Evolutionary conservation across 345 rosid species (phyloP).

Genomic region (Sonneratia caseolaris): DNA sequence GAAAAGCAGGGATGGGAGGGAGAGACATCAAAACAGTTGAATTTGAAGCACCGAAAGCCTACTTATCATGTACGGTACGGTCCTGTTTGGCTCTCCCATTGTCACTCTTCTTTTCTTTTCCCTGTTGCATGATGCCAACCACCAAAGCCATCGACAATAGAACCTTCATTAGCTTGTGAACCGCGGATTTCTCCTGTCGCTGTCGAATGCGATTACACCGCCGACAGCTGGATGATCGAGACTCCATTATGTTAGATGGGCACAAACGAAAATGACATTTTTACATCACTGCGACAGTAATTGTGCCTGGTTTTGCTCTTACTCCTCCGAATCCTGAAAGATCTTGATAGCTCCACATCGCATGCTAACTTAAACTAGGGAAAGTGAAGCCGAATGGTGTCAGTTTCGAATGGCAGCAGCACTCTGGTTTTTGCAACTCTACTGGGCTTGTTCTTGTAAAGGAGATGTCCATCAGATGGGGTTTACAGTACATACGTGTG

Average conservation of each 20-base stretch:
- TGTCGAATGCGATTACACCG: not conserved
- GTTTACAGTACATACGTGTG: too few species aligned
- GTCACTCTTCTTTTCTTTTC: not conserved
- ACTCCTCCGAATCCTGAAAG: not conserved
- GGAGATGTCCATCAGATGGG: too few species aligned
- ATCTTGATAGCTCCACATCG: not conserved
- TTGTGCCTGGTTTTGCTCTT: not conserved
- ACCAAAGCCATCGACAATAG: not conserved
- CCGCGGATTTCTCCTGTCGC: not conserved
- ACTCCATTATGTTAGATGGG: not conserved
- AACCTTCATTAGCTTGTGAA: not conserved
- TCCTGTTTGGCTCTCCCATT: conserved; percentile 23
- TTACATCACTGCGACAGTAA: not conserved
- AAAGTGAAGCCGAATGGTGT: not conserved
- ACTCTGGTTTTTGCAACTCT: too few species aligned
- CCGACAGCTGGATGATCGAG: not conserved
- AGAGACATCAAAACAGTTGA: conserved; percentile 19
- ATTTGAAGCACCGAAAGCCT: conserved; percentile 63
- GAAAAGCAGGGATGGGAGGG: conserved; percentile 20
- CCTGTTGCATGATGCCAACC: not conserved
- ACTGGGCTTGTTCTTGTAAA: too few species aligned
- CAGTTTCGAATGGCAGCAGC: too few species aligned
- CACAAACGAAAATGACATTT: not conserved
- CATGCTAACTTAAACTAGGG: not conserved
- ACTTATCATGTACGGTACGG: conserved; percentile 9